Evolutionary conservation across 306 rosid species (phyloP).

Genomic region (Lathyrus oleraceus): DNA sequence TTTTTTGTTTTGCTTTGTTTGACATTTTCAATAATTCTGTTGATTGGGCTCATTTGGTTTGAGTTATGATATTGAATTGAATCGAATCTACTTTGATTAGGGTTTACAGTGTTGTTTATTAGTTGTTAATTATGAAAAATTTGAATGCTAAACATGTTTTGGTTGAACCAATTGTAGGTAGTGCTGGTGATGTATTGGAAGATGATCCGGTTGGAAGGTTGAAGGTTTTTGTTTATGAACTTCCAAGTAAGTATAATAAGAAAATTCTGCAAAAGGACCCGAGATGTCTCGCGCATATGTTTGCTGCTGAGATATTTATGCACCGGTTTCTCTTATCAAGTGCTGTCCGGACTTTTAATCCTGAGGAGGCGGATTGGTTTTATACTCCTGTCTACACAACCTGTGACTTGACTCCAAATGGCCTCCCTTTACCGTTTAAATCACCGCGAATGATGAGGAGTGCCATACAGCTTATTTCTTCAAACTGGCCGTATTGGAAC

Average conservation of each 20-base stretch:
- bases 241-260: slow-evolving; percentile 96
- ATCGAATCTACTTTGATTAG: too few relatives aligned
- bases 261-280: slow-evolving; percentile 91
- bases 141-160: slow-evolving; percentile 25
- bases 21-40: not conserved
- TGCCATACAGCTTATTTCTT: slow-evolving; percentile 91
- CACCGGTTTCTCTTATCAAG: slow-evolving; percentile 91
- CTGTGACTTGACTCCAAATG: slow-evolving; percentile 93
- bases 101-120: slow-evolving; percentile 14
- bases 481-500: slow-evolving; percentile 99
- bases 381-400: slow-evolving; percentile 94
- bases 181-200: slow-evolving; percentile 97
- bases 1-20: slow-evolving; percentile 8
- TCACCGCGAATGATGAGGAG: slow-evolving; percentile 99
- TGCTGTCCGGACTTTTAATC: slow-evolving; percentile 92
- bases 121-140: slow-evolving; percentile 2
- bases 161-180: slow-evolving; percentile 57
- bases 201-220: slow-evolving; percentile 98
- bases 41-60: not conserved
- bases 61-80: slow-evolving; percentile 17
- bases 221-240: slow-evolving; percentile 97
- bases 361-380: slow-evolving; percentile 99
- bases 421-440: slow-evolving; percentile 94
- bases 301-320: slow-evolving; percentile 97
- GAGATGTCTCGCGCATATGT: slow-evolving; percentile 93